phyloP scores from a whole-genome alignment of 495 filamentous ascomycete genomes.

The Aspergillus homomorphus region DNA sequence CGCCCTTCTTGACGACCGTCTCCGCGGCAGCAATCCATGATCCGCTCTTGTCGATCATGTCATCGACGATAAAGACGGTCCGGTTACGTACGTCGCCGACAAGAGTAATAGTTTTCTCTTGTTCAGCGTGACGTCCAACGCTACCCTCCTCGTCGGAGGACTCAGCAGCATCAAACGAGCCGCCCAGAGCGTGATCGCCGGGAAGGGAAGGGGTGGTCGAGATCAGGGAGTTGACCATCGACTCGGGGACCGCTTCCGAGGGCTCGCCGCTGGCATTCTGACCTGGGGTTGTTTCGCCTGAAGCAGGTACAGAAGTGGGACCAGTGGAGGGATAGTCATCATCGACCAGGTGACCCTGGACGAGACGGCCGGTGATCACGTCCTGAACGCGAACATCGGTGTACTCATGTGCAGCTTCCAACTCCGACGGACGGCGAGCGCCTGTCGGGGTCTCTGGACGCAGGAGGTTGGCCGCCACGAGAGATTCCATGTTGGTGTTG shows the following conservation, averaged over 20 bases:
- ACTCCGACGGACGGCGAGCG: slow-evolving; percentile 40
- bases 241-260: slow-evolving; percentile 51
- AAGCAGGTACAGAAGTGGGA: slow-evolving; percentile 59
- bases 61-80: slow-evolving; percentile 91
- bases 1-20: slow-evolving; percentile 89
- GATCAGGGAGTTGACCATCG: slow-evolving; percentile 64
- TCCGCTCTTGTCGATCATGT: slow-evolving; percentile 97
- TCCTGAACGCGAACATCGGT: slow-evolving; percentile 84
- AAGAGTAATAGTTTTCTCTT: slow-evolving; percentile 92
- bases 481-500: slow-evolving; percentile 12
- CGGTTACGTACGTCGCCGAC: slow-evolving; percentile 87
- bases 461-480: slow-evolving; percentile 16
- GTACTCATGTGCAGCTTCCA: slow-evolving; percentile 62
- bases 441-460: slow-evolving; percentile 36
- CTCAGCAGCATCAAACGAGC: slow-evolving; percentile 72
- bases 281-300: slow-evolving; percentile 46
- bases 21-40: slow-evolving; percentile 99
- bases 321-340: slow-evolving; percentile 80
- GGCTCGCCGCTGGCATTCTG: slow-evolving; percentile 33
- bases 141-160: slow-evolving; percentile 90
- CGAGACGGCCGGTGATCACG: slow-evolving; percentile 84
- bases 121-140: slow-evolving; percentile 56
- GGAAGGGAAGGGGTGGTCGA: slow-evolving; percentile 55
- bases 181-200: slow-evolving; percentile 68
- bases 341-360: slow-evolving; percentile 96